Evolutionary conservation across 495 filamentous ascomycete species (phyloP), one percentile per base, ranked within the genome.

Genomic region (Aspergillus ostianus): DNA sequence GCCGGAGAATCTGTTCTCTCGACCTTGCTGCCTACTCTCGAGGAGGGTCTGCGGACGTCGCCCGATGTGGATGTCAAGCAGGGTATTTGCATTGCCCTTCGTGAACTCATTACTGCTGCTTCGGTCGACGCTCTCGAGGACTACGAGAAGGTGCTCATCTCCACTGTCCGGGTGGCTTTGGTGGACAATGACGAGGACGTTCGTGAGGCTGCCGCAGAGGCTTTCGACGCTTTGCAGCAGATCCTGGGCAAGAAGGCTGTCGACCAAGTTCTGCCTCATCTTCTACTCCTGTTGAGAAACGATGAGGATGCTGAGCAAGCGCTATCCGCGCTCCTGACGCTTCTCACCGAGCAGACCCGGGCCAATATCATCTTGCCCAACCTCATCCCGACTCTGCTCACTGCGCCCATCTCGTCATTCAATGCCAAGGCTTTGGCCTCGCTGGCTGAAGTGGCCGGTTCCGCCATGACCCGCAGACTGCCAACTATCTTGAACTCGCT

Each of bases 311-410:
- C 95, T 5, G 86, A 96, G 63, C 96, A 97, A 70, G 94, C 94
- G 6, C 77, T 98, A 19, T 90, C 92, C 20, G 95, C 94, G 29
- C 83, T 98, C 23, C 80, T 98, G 55, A 98, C 94, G 0, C 79
- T 98, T 29, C 85, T 98, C 44, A 97, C 92, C 0, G 95, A 98
- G 73, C 86, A 92, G 17, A 94, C 91, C 2, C 84, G 94, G 55
- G 93, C 93, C 20, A 98, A 97, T 69, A 92, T 97, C 63, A 98
- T 98, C 64, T 81, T 98, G 47, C 94, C 94, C 32, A 96, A 93
- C 74, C 89, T 98, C 32, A 90, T 98, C 53, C 94, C 94, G 0
- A 97, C 92, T 0, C 81, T 98, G 21, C 87, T 96, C 56, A 82
- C 88, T 13, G 84, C 92, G 36, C 94, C 94, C n/a, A 95, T 98